Conservation (phyloP, 2,329 filamentous ascomycete species). For the Periconia digitata region DNA sequence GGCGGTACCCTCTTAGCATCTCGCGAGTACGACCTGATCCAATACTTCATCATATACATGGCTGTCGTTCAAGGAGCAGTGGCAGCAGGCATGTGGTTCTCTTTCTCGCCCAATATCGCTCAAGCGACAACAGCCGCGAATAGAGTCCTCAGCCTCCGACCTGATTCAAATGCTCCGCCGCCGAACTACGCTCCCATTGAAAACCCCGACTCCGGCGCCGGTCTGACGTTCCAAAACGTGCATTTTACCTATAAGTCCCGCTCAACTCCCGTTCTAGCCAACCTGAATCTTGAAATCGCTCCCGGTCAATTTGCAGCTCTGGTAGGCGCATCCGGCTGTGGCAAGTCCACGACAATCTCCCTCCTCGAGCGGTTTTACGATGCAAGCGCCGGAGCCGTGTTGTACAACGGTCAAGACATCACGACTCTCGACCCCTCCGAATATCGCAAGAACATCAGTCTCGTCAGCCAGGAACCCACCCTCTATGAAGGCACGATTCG, state of each 20-base stretch:
- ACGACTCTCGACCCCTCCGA: conserved; percentile 35
- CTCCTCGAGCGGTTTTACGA: conserved; percentile 70
- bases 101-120: conserved; percentile 51
- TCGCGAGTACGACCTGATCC: conserved; percentile 51
- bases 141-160: conserved; percentile 39
- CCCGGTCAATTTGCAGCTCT: conserved; percentile 71
- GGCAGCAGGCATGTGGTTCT: conserved; percentile 44
- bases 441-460: conserved; percentile 47
- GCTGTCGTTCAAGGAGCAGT: conserved; percentile 50
- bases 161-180: conserved; percentile 10
- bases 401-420: conserved; percentile 51
- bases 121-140: conserved; percentile 41
- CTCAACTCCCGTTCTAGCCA: conserved; percentile 64
- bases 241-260: conserved; percentile 92
- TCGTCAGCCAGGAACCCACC: conserved; percentile 51
- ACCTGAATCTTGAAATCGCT: conserved; percentile 48
- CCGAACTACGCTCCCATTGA: conserved; percentile 13
- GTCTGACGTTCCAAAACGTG: conserved; percentile 86
- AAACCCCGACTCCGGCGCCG: conserved; percentile 16
- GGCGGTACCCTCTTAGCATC: conserved; percentile 43
- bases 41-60: conserved; percentile 58
- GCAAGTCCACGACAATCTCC: conserved; percentile 71
- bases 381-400: conserved; percentile 62
- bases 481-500: conserved; percentile 49
- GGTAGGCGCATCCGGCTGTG: conserved; percentile 70